Conservation (phyloP, 768 basidiomycete species). For the Suillus americanus region DNA sequence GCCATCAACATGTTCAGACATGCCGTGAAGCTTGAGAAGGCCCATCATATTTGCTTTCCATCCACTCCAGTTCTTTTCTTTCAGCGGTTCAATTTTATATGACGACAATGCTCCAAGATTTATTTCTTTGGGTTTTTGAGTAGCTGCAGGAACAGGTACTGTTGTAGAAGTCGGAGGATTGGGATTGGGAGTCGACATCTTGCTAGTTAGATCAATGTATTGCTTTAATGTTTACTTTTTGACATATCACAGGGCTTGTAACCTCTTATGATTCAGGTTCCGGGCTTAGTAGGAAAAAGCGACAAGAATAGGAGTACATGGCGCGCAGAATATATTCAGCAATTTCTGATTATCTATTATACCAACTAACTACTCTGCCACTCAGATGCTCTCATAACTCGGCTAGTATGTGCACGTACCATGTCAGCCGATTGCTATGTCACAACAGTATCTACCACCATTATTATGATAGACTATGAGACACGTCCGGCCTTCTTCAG, state of each 20-base stretch:
- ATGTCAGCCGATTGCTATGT: no score
- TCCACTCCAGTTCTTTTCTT: not conserved
- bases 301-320: no score
- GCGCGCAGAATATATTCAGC: no score
- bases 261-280: not conserved
- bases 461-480: no score
- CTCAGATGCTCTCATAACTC: no score
- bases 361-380: no score
- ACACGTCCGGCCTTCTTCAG: no score
- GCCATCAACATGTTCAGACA: not conserved
- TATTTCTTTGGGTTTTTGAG: not conserved
- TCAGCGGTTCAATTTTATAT: not conserved
- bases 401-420: no score
- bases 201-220: not conserved
- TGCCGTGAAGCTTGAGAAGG: not conserved
- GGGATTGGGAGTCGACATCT: not conserved
- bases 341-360: no score
- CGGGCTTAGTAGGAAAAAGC: no score
- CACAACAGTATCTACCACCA: no score
- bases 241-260: not conserved
- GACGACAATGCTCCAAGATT: not conserved
- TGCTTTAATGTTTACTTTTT: no score
- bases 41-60: not conserved
- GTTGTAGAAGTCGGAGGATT: not conserved
- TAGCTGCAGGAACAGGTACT: not conserved